Percentiles rank a stretch among this genome's conserved stretches.
Evolutionary conservation across 805 yeast genomes (phyloP).

Genomic region (Barnettozyma vustinii): DNA sequence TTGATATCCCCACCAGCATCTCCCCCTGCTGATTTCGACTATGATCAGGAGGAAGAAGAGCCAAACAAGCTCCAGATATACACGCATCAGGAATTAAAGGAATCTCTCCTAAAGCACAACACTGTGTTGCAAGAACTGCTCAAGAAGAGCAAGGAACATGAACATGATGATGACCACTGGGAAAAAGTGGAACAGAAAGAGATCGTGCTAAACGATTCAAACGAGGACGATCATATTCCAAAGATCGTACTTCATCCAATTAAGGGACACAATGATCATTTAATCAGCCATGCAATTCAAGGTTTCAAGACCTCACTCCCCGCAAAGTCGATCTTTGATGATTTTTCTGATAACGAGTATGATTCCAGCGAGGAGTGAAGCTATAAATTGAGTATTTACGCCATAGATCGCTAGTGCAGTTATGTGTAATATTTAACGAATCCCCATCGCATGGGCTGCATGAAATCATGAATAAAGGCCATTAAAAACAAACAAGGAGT

Average conservation of each 20-base stretch:
- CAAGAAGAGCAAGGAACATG: constrained; percentile 9
- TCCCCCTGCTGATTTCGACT: constrained; percentile 38
- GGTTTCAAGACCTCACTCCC: constrained; percentile 31
- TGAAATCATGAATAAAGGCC: background rate
- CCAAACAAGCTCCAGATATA: constrained; percentile 28
- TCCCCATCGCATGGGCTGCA: too few species aligned
- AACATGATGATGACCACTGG: constrained; percentile 5
- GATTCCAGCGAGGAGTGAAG: background rate
- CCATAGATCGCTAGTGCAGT: too few species aligned
- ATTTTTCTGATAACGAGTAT: constrained; percentile 14
- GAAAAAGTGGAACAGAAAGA: constrained; percentile 7
- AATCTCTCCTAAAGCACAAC: constrained; percentile 18
- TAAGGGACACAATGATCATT: constrained; percentile 22
- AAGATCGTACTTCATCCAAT: constrained; percentile 23
- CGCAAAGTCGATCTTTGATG: constrained; percentile 34
- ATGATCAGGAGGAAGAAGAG: constrained; percentile 31
- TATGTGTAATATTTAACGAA: too few species aligned
- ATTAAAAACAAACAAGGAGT: background rate
- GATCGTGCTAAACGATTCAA: constrained; percentile 21
- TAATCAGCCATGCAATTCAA: constrained; percentile 20
- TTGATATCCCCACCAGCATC: constrained; percentile 39
- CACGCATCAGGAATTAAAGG: constrained; percentile 22
- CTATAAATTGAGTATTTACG: too few species aligned
- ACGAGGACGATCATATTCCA: constrained; percentile 11
- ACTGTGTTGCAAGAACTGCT: constrained; percentile 16